Evolutionary conservation across 331 rosid species (phyloP).

Genomic region (Cydonia oblonga): DNA sequence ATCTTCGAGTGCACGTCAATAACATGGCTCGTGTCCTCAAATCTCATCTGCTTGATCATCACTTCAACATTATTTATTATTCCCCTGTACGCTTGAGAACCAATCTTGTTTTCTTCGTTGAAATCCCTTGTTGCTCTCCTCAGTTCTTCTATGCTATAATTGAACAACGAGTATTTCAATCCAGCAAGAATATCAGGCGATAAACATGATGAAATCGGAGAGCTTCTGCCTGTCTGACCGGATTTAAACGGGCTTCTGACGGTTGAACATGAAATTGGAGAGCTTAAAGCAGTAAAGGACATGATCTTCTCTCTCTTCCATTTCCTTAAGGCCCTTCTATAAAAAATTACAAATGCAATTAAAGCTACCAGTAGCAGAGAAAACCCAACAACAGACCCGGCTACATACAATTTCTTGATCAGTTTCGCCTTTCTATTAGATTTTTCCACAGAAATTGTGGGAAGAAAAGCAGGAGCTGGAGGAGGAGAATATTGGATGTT

Average conservation of each 20-base stretch:
- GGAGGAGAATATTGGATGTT: constrained; percentile 36
- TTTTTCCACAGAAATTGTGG: constrained; percentile 21
- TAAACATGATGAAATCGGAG: constrained; percentile 35
- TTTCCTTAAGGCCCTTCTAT: constrained; percentile 25
- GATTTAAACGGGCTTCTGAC: constrained; percentile 16
- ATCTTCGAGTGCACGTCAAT: constrained; percentile 59
- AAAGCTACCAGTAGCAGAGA: constrained; percentile 27
- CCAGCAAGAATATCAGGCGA: constrained; percentile 57
- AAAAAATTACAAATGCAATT: constrained; percentile 26
- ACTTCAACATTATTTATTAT: constrained; percentile 28
- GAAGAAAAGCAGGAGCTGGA: constrained; percentile 39
- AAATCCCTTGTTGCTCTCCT: constrained; percentile 39
- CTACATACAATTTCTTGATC: constrained; percentile 23
- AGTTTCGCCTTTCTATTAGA: no score
- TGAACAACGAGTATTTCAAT: constrained; percentile 44
- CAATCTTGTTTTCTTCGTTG: constrained; percentile 38
- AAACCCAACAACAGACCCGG: constrained; percentile 32
- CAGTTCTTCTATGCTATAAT: constrained; percentile 40
- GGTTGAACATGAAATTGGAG: constrained; percentile 24
- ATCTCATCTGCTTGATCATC: constrained; percentile 51
- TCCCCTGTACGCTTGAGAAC: constrained; percentile 31
- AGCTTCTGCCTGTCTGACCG: constrained; percentile 15
- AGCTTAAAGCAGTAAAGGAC: constrained; percentile 24
- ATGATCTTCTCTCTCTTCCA: constrained; percentile 20
- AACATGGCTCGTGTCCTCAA: constrained; percentile 31